Base-by-base conservation (phyloP, 306 rosid genomes). In the Pyrus pyrifolia region DNA sequence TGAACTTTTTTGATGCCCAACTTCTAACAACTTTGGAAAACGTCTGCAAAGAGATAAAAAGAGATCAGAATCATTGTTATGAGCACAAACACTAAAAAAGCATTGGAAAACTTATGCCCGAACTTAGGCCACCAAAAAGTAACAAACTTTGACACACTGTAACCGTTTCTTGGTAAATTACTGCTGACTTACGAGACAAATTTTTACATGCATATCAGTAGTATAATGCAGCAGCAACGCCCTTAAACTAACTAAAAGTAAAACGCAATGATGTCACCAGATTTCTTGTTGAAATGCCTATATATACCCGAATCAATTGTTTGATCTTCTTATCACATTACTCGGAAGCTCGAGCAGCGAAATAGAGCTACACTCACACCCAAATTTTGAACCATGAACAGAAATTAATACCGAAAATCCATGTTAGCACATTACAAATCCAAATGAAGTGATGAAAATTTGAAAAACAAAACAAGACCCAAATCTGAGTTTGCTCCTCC, bases 1-100 rank as follows among this genome's bases (percentile, higher is more conserved):
- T 92, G 83, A 92, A 92, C 85, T 92, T 92, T 71, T 92, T 90
- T 2, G 97, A 92, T 13, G 96, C 89, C 97, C 97, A 92, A 87
- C 97, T 92, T 79, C 93, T 83, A 70, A 92, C 73, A 76, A 92
- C 93, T 83, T 85, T 92, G 93, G 60, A 81, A 83, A 88, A 88
- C 2, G 97, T 90, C 97, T 92, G 79, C 91, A 88, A 57, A 68
- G 46, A 61, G 66, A 89, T 68, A 49, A 78, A 57, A 71, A 65
- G 72, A 69, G 21, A 72, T 45, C 21, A 72, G 45, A 74, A 60
- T n/a, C n/a, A n/a, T n/a, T n/a, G n/a, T n/a, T n/a, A n/a, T n/a
- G n/a, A n/a, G n/a, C n/a, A n/a, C n/a, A n/a, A n/a, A n/a, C n/a
- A n/a, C n/a, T n/a, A n/a, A n/a, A n/a, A n/a, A n/a, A n/a, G n/a